Base-by-base conservation (phyloP, 306 rosid genomes). In the Rubus idaeus region DNA sequence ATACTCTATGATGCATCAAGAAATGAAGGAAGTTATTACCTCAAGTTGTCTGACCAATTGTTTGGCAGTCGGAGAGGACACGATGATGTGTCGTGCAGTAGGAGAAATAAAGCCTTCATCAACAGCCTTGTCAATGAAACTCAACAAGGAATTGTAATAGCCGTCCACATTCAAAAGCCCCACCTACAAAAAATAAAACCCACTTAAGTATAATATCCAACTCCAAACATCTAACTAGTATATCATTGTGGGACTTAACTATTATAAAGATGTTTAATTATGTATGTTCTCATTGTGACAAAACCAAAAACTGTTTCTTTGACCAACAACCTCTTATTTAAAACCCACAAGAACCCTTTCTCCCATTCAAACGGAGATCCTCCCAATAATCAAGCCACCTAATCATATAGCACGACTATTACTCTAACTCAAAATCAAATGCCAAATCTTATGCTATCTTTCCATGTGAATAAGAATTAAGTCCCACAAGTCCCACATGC, bases 31-130 rank as follows among this genome's bases (percentile, higher is more conserved):
- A 3, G 11, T 12, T 60, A 57, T 9, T 76, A 96, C 99, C 98
- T 96, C 99, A 9, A 96, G 92, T 76, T 87, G 93, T 80, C 87
- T 84, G 80, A 96, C 93, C 83, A 96, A 80, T 51, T 91, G 85
- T 47, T 88, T 87, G 84, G 99, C 96, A 14, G 99, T 91, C 81
- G 99, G 91, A 39, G 99, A 98, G 46, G 99, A 96, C 86, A 96
- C 93, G 80, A 93, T 93, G 75, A 96, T 96, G 58, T 93, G 99
- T 86, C 99, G 99, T 76, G 99, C 99, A 44, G 86, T 91, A 21
- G 94, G 94, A 6, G 99, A 93, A 52, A 96, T 83, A 79, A 96
- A 96, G 84, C 99, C 99, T 91, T 96, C 99, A 86, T 93, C 99
- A 71, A 96, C 97, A 67, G 99, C 98, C 85, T 96, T 91, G 74